Percentiles rank a stretch among this genome's conserved stretches.
Evolutionary conservation across 768 basidiomycete genomes (phyloP).

Genomic region (Nidula microcarpa): DNA sequence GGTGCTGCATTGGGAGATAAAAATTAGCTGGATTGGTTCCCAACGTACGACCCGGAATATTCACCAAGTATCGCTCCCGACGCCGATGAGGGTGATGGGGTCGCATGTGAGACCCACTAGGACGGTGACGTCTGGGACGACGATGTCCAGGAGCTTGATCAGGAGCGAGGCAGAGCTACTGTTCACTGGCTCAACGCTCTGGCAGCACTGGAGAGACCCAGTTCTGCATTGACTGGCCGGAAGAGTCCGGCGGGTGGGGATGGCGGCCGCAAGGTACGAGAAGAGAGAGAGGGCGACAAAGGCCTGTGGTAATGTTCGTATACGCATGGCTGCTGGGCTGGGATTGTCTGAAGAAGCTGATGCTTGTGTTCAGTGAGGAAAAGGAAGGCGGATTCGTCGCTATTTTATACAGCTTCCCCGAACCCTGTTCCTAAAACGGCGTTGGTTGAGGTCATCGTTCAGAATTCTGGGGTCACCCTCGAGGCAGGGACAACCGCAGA

Average conservation of each 20-base stretch:
- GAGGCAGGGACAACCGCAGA: no score
- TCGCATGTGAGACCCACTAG: background rate
- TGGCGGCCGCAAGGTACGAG: constrained; percentile 3
- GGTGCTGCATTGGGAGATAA: background rate
- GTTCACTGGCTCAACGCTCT: background rate
- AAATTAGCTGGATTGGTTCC: background rate
- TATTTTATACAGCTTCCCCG: no score
- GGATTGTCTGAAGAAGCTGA: no score
- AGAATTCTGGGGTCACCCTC: no score
- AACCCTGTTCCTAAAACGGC: no score
- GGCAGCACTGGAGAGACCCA: constrained; percentile 1
- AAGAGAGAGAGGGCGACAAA: background rate
- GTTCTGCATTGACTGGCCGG: constrained; percentile 1
- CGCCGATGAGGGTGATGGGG: background rate
- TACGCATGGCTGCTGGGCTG: background rate
- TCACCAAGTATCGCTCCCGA: background rate
- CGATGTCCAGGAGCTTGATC: background rate
- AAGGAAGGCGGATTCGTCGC: no score
- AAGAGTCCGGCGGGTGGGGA: background rate
- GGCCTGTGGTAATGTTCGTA: background rate
- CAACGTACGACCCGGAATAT: background rate
- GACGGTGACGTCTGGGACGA: constrained; percentile 1
- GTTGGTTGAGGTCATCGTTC: no score
- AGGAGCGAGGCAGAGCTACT: background rate
- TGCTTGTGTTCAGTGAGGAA: no score